phyloP scores from a whole-genome alignment of 1,139 yeast genomes.

The Yamadazyma friedrichii region DNA sequence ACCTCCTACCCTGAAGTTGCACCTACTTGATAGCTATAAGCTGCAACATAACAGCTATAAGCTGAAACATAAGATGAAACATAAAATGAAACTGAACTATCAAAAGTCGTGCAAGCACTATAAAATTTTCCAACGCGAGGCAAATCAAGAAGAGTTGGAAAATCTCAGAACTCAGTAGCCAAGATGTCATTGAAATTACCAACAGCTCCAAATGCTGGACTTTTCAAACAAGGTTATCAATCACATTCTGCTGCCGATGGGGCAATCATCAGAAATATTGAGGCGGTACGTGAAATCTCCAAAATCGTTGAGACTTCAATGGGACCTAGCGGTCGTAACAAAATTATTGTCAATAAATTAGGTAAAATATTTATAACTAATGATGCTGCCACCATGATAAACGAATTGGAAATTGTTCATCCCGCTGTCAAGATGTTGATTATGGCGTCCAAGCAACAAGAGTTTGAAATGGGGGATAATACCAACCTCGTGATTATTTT shows the following conservation, averaged over 20 bases:
- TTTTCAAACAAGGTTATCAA: conserved; percentile 96
- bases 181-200: conserved; percentile 90
- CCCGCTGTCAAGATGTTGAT: conserved; percentile 96
- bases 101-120: background rate
- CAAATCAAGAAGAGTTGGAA: conserved; percentile 1
- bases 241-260: conserved; percentile 89
- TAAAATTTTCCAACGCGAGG: conserved; percentile 8
- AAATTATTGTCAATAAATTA: conserved; percentile 81
- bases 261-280: conserved; percentile 86
- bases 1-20: too few relatives aligned
- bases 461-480: conserved; percentile 67
- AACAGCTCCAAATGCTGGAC: conserved; percentile 87
- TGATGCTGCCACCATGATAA: conserved; percentile 95
- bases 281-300: conserved; percentile 92
- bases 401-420: conserved; percentile 91
- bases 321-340: conserved; percentile 97
- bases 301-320: conserved; percentile 89
- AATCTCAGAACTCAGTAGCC: background rate
- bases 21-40: too few relatives aligned
- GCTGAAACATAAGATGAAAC: too few relatives aligned
- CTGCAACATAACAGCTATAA: too few relatives aligned
- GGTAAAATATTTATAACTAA: conserved; percentile 88
- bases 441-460: conserved; percentile 97
- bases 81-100: too few relatives aligned
- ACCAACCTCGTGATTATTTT: conserved; percentile 51